Base-by-base conservation (phyloP, 805 yeast genomes). In the Saccharomycopsis sp. region DNA sequence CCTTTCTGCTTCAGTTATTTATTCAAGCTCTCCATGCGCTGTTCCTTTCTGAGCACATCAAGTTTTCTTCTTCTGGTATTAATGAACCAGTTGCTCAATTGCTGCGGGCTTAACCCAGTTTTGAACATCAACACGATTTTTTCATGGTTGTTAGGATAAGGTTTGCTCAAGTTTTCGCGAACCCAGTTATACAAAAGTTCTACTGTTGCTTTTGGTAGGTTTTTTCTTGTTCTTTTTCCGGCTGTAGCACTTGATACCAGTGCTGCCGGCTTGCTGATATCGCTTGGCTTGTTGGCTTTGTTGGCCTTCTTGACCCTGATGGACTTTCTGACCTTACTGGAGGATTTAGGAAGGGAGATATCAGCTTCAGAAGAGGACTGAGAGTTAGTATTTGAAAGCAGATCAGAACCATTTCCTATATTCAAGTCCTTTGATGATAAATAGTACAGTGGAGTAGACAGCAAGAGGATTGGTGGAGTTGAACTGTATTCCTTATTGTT, bases 81-180 rank as follows among this genome's bases (percentile, higher is more conserved):
- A 66, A 89, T 89, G 66, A 89, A 89, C 96, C 96, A 89, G 67
- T 89, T 89, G 63, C 87, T 79, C 61, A 89, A 77, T 70, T 89
- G 96, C 61, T 87, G 89, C 70, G 85, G 82, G 62, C 89, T 86
- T 66, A 89, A 76, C 0, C 94, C 92, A 0, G 96, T 89, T 67
- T 79, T 77, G 63, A 77, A 74, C 77, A 87, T 79, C 57, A 89
- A 75, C 65, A 81, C 82, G 61, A 80, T 77, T 73, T 89, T 89
- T 65, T 89, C 96, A 52, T 82, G 80, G 55, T 86, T 87, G 55
- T 88, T 85, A 2, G 96, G 96, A 69, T 89, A 89, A 12, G 96
- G 96, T 66, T 88, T 87, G 61, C 84, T 82, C 64, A 87, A 72
- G 68, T 89, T 91, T 40, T 81, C 81, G 58, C 82, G 73, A 55